Base-by-base conservation (phyloP, 345 rosid species). In the Populus nigra region DNA sequence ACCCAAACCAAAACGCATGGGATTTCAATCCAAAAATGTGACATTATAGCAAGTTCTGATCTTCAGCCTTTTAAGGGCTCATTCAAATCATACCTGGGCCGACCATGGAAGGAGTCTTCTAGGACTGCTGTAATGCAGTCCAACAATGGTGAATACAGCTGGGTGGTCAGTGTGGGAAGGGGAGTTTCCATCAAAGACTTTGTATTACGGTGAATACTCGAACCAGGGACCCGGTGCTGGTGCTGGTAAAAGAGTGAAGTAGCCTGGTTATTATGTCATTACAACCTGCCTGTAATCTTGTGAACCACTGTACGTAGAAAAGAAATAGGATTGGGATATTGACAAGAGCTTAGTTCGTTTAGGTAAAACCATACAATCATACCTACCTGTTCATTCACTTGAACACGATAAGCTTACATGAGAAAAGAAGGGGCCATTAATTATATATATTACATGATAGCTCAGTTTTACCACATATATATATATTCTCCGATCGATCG, bases 151-250 rank as follows among this genome's bases (percentile, higher is more conserved):
- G 71, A 74, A 76, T 27, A 77, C 84, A 17, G 62, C 73, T 8
- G 77, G 84, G 3, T 81, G 80, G 84, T 68, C 61, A 1, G 22
- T 3, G 11, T 73, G 84, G 80, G 45, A 16, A 1, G 74, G 71
- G 27, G 68, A 77, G 20, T 76, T 72, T 76, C 77, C 80, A 61
- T 61, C 76, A 1, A 72, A 68, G 29, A 81, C 80, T 9, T 41
- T 81, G 69, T 81, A 77, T 27, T 77, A 81, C 9, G 72, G 81
- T 6, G 78, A 77, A 75, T 81, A 77, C n/a, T 35, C 47, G 80
- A 77, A 81, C 68, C 67, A 39, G 6, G 84, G 80, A 33, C 65
- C 75, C 5, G 83, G 80, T n/a, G 77, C 80, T 61, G 77, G 76
- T 27, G 43, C 80, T 23, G 63, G 79, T 10, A 62, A 63, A 1